A percentile compares a stretch with the other conserved stretches of the same genome.
Evolutionary conservation across 805 yeast species (phyloP).

Genomic region (fission yeast (Schizosaccharomyces pombe)): DNA sequence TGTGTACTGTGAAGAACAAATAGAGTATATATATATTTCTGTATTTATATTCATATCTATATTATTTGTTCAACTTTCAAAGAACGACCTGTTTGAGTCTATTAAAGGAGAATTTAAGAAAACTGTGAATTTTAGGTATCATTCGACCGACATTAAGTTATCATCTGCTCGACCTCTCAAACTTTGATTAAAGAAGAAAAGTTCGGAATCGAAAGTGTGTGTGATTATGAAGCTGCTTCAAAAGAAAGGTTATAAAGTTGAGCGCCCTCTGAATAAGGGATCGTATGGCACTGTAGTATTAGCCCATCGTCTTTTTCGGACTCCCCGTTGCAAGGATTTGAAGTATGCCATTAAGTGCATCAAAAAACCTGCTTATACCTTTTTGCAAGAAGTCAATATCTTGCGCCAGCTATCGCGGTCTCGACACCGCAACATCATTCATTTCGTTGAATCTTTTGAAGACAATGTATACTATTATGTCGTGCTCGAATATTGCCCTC

Average conservation of each 20-base stretch:
- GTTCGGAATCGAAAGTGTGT: neutral
- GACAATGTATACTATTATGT: conserved; percentile 31
- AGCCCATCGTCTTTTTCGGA: neutral
- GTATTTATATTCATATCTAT: no score
- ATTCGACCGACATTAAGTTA: no score
- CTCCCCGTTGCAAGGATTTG: conserved; percentile 11
- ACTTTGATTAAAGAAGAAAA: neutral
- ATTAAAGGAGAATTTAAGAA: no score
- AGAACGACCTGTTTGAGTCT: no score
- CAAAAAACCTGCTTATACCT: conserved; percentile 16
- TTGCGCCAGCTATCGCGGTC: conserved; percentile 15
- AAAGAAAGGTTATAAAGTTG: conserved; percentile 1
- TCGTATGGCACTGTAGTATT: conserved; percentile 80
- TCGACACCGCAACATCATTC: conserved; percentile 49
- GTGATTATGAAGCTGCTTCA: neutral
- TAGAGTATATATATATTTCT: no score
- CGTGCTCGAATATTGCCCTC: conserved; percentile 65
- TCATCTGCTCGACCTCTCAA: neutral
- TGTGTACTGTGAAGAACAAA: no score
- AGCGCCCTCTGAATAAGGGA: conserved; percentile 45
- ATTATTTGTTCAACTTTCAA: no score
- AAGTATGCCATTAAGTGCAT: conserved; percentile 73
- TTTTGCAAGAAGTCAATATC: neutral
- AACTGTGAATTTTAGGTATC: no score
- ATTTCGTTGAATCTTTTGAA: conserved; percentile 50